These are phyloP conservation scores for Solanum pimpinellifolium DNA, from an alignment of 257 asterid species.

Conservation along the genomic window DNA sequence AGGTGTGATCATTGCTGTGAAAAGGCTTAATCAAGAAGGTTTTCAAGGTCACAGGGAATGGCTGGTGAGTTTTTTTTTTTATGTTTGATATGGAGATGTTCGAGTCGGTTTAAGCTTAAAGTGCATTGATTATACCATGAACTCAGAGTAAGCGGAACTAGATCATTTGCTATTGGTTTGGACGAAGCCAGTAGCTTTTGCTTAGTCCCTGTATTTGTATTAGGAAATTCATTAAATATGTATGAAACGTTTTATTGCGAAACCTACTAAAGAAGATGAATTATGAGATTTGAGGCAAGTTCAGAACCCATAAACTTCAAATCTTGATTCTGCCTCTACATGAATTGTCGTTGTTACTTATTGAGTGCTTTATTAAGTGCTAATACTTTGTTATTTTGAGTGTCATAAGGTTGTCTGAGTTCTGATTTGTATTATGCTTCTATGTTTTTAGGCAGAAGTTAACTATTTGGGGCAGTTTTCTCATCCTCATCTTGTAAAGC, in stretches of 20 bases:
- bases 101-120: not conserved
- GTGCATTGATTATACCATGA: not conserved
- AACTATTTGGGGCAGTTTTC: slow-evolving; percentile 11
- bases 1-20: slow-evolving; percentile 68
- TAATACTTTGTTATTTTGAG: not conserved
- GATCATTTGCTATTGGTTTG: not conserved
- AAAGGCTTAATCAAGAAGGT: slow-evolving; percentile 63
- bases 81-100: not conserved
- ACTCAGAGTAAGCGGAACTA: not conserved
- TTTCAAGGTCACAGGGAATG: slow-evolving; percentile 80
- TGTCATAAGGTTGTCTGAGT: not conserved
- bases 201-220: not conserved
- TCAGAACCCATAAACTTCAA: not conserved
- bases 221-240: not conserved
- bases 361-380: not conserved
- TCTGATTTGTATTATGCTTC: not conserved
- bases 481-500: slow-evolving; percentile 9
- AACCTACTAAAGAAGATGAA: not conserved
- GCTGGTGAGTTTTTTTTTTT: slow-evolving; percentile 48
- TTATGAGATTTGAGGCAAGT: not conserved
- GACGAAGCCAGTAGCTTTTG: not conserved
- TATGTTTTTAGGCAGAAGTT: slow-evolving; percentile 2
- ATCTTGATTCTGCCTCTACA: not conserved
- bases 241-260: not conserved
- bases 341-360: not conserved